Base-by-base conservation (phyloP, 2,329 filamentous ascomycete genomes). In the Cordyceps militaris region DNA sequence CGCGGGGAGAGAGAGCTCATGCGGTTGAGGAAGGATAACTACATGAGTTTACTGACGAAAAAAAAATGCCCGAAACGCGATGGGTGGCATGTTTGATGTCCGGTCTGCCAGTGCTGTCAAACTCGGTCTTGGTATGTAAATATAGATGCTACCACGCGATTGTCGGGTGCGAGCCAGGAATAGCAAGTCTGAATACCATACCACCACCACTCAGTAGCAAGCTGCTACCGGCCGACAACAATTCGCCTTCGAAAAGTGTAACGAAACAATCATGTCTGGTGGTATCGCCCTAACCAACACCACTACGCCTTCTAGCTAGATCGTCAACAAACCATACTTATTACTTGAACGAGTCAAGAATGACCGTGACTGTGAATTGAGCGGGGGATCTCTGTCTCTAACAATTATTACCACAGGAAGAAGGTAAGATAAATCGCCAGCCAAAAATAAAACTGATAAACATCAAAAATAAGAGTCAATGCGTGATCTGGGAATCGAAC, bases 401-500 rank as follows among this genome's bases (percentile, higher is more conserved):
- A 8, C 2, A 24, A 43, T 5, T 5, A 43, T 13, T 24, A 23
- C 32, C 9, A 32, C 7, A 21, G 6, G 28, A 8, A 11, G 21
- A 13, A 16, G 10, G n/a, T 9, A 46, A 13, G 14, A 14, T 4
- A 5, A n/a, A 23, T 10, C 11, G 2, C 19, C 2, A 16, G n/a
- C 6, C 10, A 13, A 21, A 19, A 32, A 14, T 21, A 34, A 30
- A 30, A 30, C 3, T 5, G 6, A 21, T 24, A 19, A 36, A 23
- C 10, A 14, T 3, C 38, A 57, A 51, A 50, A 57, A 51, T 21
- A 38, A 51, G 14, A 10, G 3, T 13, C 24, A 30, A n/a, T 57
- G 55, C 55, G 55, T 57, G 55, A 57, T 57, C 55, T 57, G 55
- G 55, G 55, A 57, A 57, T 57, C 55, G 55, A 57, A 57, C 55